Evolutionary conservation across 2,329 filamentous ascomycete species (phyloP), one percentile per base, ranked within the genome.

Genomic region (Mycocentrospora acerina): DNA sequence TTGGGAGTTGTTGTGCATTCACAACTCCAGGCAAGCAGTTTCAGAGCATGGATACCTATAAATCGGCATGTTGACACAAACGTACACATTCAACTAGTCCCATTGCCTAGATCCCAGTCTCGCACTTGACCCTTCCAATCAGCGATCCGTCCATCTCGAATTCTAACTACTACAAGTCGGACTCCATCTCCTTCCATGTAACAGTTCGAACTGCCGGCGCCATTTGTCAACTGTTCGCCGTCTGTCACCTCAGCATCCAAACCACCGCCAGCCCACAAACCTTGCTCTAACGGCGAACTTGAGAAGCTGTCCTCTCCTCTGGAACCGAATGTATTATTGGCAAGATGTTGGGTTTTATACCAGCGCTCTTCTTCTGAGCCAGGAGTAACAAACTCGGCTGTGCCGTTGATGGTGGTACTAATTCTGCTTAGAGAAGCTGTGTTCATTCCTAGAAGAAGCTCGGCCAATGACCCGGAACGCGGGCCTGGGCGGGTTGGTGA

Each of bases 91-190:
- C n/a, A n/a, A n/a, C n/a, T n/a, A n/a, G 24, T 25, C 24, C 24
- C 24, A 12, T 25, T 25, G n/a, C 24, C 24, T 4, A 43, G 24
- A 18, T 24, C 44, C 81, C 82, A 97, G 63, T 97, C 91, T 56
- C 86, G 81, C 4, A 97, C 89, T 11, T 83, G 81, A n/a, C 93
- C 91, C 72, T 95, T 95, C 86, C 87, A 95, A 66, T 95, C 93
- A 51, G 87, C 90, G 57, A 94, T 94, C 58, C 90, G 79, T 32
- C 93, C 90, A 62, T 90, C 88, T 56, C 78, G 80, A 54, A 97
- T 88, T 55, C 79, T 81, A 7, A 97, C 93, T 5, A 91, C 80
- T 24, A 97, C 88, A 6, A 96, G 90, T 32, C 86, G 78, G 2
- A 94, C 90, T 63, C 93, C 86, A 59, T 89, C 86, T 3, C 85